Evolutionary conservation across 306 rosid species (phyloP).

Genomic region (Oxytropis ochrocephala): DNA sequence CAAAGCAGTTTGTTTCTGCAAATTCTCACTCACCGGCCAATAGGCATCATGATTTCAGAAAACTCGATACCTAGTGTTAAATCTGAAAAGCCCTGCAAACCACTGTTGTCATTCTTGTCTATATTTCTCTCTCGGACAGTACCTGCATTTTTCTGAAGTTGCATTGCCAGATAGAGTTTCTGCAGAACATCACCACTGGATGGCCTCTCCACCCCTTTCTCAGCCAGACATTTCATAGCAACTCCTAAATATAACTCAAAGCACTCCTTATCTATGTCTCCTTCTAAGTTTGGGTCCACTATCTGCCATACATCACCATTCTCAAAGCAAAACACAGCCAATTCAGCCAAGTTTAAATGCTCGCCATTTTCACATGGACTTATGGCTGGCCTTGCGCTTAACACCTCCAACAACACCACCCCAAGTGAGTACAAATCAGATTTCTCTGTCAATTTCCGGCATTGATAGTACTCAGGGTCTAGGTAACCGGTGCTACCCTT

Average conservation of each 20-base stretch:
- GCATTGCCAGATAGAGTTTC: slow-evolving; percentile 31
- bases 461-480: slow-evolving; percentile 32
- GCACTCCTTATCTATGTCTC: slow-evolving; percentile 23
- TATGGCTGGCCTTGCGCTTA: slow-evolving; percentile 28
- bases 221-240: slow-evolving; percentile 41
- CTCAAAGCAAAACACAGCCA: slow-evolving; percentile 25
- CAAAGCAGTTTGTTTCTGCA: too few relatives aligned
- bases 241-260: slow-evolving; percentile 31
- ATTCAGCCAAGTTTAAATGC: slow-evolving; percentile 30
- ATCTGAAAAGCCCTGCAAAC: slow-evolving; percentile 22
- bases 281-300: slow-evolving; percentile 31
- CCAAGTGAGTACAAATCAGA: slow-evolving; percentile 46
- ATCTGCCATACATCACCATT: slow-evolving; percentile 20
- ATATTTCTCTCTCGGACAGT: background rate
- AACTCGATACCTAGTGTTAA: slow-evolving; percentile 43
- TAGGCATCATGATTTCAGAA: slow-evolving; percentile 28
- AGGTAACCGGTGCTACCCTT: slow-evolving; percentile 39
- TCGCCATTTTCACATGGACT: slow-evolving; percentile 14
- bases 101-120: background rate
- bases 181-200: slow-evolving; percentile 43
- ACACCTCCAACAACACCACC: slow-evolving; percentile 33
- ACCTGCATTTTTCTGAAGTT: slow-evolving; percentile 34
- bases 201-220: slow-evolving; percentile 37
- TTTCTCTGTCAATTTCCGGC: slow-evolving; percentile 24
- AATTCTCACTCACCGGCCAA: slow-evolving; percentile 14